Evolutionary conservation across 2,329 filamentous ascomycete species (phyloP).

Genomic region (Ophiostoma piceae): DNA sequence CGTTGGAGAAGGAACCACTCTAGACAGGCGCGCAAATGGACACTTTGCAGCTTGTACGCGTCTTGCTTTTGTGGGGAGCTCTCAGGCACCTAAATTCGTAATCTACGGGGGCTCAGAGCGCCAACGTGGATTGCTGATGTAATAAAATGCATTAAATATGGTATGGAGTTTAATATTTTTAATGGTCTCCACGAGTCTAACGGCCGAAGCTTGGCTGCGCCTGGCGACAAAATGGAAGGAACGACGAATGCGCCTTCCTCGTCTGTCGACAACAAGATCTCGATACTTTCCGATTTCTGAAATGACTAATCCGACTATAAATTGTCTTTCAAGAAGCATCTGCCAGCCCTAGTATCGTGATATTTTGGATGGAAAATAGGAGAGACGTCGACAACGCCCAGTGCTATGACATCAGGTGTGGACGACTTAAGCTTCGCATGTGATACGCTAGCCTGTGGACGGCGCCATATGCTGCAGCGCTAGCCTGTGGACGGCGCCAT

Average conservation of each 20-base stretch:
- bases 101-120: not conserved
- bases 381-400: not conserved
- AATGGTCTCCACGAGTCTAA: not conserved
- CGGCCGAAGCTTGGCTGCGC: not conserved
- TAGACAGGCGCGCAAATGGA: not conserved
- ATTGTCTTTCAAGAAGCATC: not conserved
- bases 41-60: conserved; percentile 13
- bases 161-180: not conserved
- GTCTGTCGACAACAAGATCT: not conserved
- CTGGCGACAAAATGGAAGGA: not conserved
- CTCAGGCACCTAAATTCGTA: not conserved
- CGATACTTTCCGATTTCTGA: not conserved
- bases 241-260: not conserved
- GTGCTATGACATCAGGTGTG: not conserved
- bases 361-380: not conserved
- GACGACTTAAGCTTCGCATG: not conserved
- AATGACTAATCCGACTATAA: conserved; percentile 9
- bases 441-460: not conserved
- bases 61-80: conserved; percentile 5
- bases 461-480: not conserved
- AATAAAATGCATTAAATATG: not conserved
- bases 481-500: not conserved
- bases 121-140: conserved; percentile 2
- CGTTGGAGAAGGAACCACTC: not conserved
- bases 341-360: not conserved